Conservation (phyloP, 768 basidiomycete genomes). For the Phlebiopsis gigantea region DNA sequence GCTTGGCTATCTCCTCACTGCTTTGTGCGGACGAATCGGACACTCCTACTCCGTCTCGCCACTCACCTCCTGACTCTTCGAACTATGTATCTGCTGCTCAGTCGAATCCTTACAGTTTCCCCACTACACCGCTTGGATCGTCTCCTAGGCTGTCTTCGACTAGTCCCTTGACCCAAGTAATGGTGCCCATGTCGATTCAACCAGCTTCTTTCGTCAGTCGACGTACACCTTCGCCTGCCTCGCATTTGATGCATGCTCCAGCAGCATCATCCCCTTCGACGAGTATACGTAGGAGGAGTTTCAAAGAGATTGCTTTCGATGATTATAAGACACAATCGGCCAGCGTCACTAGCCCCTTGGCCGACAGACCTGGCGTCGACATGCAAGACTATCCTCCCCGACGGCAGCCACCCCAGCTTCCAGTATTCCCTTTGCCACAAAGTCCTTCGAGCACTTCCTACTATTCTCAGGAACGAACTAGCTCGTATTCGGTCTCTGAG, state of each 20-base stretch:
- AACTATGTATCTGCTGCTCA: neutral
- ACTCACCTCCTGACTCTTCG: neutral
- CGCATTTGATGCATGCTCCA: neutral
- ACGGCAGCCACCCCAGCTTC: neutral
- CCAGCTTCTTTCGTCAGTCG: conserved; percentile 11
- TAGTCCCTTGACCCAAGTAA: conserved; percentile 1
- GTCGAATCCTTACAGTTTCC: neutral
- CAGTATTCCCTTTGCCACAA: neutral
- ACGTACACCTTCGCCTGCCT: conserved; percentile 21
- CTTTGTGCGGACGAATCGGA: conserved; percentile 48
- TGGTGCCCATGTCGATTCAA: conserved; percentile 19
- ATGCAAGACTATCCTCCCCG: conserved; percentile 1
- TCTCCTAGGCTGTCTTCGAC: neutral
- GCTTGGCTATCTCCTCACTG: conserved; percentile 73
- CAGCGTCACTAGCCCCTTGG: neutral
- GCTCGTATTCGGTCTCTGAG: neutral
- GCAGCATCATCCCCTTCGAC: neutral
- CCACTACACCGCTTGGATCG: neutral
- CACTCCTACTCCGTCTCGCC: conserved; percentile 4
- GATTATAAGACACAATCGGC: neutral
- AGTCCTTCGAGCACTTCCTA: neutral
- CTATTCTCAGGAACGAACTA: neutral
- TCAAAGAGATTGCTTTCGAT: conserved; percentile 10
- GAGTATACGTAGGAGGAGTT: conserved; percentile 2
- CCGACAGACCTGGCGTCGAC: neutral